These are phyloP conservation scores for Pichia sp. DNA, from an alignment of 1,139 yeast species.

Conservation along the genomic window DNA sequence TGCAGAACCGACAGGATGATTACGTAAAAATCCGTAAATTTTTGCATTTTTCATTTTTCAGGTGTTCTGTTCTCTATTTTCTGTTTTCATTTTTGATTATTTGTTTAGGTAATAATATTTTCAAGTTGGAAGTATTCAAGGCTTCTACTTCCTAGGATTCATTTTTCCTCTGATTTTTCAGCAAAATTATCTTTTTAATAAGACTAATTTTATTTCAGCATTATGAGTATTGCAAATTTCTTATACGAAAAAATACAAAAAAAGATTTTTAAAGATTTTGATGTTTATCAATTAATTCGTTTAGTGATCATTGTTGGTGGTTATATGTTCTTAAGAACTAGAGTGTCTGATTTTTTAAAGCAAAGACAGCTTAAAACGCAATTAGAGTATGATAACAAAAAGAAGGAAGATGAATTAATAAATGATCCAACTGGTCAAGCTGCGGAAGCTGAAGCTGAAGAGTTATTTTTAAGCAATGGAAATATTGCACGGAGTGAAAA, in stretches of 20 bases:
- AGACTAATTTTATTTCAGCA: not conserved
- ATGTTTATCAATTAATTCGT: slow-evolving; percentile 33
- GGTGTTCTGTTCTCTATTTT: not conserved
- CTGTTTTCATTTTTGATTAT: not conserved
- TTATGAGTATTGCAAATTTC: slow-evolving; percentile 2
- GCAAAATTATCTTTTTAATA: not conserved
- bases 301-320: slow-evolving; percentile 41
- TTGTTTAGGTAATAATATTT: no score
- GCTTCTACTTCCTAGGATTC: no score
- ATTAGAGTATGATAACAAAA: slow-evolving; percentile 42
- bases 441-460: slow-evolving; percentile 17
- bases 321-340: slow-evolving; percentile 37
- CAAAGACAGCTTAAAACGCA: slow-evolving; percentile 48
- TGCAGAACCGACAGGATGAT: not conserved
- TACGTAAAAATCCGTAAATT: not conserved
- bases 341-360: slow-evolving; percentile 37
- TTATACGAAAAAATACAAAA: slow-evolving; percentile 16
- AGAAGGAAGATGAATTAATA: slow-evolving; percentile 34
- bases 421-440: slow-evolving; percentile 12
- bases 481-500: slow-evolving; percentile 29
- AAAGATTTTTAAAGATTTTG: slow-evolving; percentile 26
- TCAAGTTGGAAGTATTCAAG: no score
- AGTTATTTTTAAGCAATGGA: slow-evolving; percentile 4
- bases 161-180: not conserved
- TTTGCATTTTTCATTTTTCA: not conserved